These are phyloP conservation scores for Firmiana major DNA, from an alignment of 345 rosid species.

Conservation along the genomic window DNA sequence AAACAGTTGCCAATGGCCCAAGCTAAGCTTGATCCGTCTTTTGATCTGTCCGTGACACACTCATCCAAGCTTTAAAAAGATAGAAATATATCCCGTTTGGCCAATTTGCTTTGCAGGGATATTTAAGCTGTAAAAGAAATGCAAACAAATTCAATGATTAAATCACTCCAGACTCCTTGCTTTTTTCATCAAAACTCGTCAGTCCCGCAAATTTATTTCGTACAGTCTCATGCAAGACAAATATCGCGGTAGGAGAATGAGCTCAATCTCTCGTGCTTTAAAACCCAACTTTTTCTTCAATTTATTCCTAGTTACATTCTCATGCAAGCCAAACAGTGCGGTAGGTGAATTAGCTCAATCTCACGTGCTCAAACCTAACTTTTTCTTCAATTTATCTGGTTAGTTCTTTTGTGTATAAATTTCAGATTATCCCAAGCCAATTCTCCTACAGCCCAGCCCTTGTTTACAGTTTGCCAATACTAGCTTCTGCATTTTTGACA, in stretches of 20 bases:
- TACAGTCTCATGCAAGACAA: background rate
- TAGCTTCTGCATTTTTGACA: background rate
- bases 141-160: background rate
- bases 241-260: background rate
- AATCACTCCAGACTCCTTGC: background rate
- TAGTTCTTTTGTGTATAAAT: background rate
- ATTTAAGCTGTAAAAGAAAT: background rate
- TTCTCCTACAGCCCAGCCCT: background rate
- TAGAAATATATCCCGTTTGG: background rate
- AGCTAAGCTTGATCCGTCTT: background rate
- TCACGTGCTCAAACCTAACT: slow-evolving; percentile 4
- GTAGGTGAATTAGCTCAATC: background rate
- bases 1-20: background rate
- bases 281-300: background rate
- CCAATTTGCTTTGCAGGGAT: background rate
- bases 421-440: background rate
- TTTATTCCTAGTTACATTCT: background rate
- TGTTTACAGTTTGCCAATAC: background rate
- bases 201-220: background rate
- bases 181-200: background rate
- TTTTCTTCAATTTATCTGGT: background rate
- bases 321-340: background rate
- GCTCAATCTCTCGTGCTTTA: background rate
- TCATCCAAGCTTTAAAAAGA: background rate
- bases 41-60: too few species aligned